phyloP scores from a whole-genome alignment of 345 rosid genomes.

The Crucihimalaya himalaica region DNA sequence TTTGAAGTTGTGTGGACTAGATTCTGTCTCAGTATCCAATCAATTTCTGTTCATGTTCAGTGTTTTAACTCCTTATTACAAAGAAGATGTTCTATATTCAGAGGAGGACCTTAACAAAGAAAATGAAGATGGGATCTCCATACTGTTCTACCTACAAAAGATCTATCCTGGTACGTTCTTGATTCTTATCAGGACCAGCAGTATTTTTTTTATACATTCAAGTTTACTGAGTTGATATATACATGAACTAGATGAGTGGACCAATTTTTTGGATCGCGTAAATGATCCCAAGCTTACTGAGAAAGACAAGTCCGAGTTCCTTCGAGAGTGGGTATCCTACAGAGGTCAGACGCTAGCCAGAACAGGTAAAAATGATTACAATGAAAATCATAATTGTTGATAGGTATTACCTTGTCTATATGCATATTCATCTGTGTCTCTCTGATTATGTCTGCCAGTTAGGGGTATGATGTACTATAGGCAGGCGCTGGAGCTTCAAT shows the following conservation, averaged over 20 bases:
- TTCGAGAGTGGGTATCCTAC: slow-evolving; percentile 84
- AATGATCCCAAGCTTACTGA: slow-evolving; percentile 36
- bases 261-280: slow-evolving; percentile 65
- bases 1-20: background rate
- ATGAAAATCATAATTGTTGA: background rate
- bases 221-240: slow-evolving; percentile 24
- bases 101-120: slow-evolving; percentile 73
- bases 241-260: slow-evolving; percentile 78
- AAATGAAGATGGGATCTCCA: slow-evolving; percentile 93
- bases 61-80: slow-evolving; percentile 90
- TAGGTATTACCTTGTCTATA: slow-evolving; percentile 14
- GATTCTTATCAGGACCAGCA: slow-evolving; percentile 14
- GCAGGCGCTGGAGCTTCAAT: slow-evolving; percentile 46
- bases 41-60: slow-evolving; percentile 46
- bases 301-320: slow-evolving; percentile 46
- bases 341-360: slow-evolving; percentile 91
- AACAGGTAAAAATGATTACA: slow-evolving; percentile 59
- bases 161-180: slow-evolving; percentile 79
- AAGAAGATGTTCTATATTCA: slow-evolving; percentile 87
- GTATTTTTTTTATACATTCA: background rate
- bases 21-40: background rate
- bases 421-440: slow-evolving; percentile 18
- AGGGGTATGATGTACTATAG: slow-evolving; percentile 50
- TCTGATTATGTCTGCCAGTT: slow-evolving; percentile 35
- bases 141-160: slow-evolving; percentile 76